A percentile compares a stretch with the other conserved stretches of the same genome.
Conservation (phyloP, 768 basidiomycete species). For the Cubamyces sp. region DNA sequence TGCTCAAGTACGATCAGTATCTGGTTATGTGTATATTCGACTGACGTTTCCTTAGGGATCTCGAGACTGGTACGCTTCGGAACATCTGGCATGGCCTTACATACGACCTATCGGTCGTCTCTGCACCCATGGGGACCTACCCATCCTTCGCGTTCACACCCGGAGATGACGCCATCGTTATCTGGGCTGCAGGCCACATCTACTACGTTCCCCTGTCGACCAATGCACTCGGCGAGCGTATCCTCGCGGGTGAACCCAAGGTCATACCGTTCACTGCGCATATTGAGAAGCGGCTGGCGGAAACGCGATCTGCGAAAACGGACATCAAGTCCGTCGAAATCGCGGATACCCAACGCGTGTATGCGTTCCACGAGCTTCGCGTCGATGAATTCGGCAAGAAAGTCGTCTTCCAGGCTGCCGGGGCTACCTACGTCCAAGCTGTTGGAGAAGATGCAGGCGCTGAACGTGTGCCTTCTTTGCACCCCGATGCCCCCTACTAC, state of each 20-base stretch:
- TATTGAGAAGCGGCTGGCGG: slow-evolving; percentile 65
- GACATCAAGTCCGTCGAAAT: slow-evolving; percentile 61
- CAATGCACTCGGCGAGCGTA: slow-evolving; percentile 58
- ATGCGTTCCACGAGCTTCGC: slow-evolving; percentile 63
- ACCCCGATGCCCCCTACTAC: slow-evolving; percentile 55
- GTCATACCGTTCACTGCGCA: slow-evolving; percentile 64
- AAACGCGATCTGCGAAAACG: slow-evolving; percentile 52
- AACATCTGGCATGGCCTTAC: slow-evolving; percentile 71
- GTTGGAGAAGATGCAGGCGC: slow-evolving; percentile 31
- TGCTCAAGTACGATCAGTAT: slow-evolving; percentile 57
- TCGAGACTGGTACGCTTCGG: slow-evolving; percentile 65
- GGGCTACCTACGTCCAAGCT: slow-evolving; percentile 55
- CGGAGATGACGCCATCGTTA: slow-evolving; percentile 59
- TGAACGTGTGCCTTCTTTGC: slow-evolving; percentile 49
- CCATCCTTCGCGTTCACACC: slow-evolving; percentile 75
- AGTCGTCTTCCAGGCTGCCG: slow-evolving; percentile 72
- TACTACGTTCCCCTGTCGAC: slow-evolving; percentile 58
- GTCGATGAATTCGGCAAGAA: slow-evolving; percentile 56
- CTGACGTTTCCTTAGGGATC: slow-evolving; percentile 48
- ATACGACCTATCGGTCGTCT: slow-evolving; percentile 65
- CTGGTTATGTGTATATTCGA: neutral
- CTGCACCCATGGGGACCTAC: slow-evolving; percentile 81
- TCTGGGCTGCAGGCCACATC: slow-evolving; percentile 78
- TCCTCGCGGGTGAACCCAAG: slow-evolving; percentile 45
- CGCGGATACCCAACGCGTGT: slow-evolving; percentile 55